Evolutionary conservation across 2,329 filamentous ascomycete genomes (phyloP).

Genomic region (Aureobasidium sp.): DNA sequence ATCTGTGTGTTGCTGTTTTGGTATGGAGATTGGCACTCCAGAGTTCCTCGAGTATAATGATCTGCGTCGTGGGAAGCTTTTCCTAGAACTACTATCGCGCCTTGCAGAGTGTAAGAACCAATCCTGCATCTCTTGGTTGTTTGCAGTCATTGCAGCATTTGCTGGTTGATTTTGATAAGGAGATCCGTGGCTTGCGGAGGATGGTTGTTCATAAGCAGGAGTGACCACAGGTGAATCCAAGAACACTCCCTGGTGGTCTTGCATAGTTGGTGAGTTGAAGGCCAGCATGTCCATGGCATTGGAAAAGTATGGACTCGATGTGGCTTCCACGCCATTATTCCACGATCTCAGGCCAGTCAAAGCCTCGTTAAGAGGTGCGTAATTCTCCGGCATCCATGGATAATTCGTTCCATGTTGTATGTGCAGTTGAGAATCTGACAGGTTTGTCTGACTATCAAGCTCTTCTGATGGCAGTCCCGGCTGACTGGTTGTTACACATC

Average conservation of each 20-base stretch:
- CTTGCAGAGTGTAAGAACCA: slow-evolving; percentile 7
- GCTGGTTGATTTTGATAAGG: background rate
- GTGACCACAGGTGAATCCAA: background rate
- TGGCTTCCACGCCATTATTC: background rate
- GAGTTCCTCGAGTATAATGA: slow-evolving; percentile 10
- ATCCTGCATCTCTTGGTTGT: slow-evolving; percentile 10
- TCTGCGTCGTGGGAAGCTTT: background rate
- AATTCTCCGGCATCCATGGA: background rate
- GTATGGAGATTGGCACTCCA: slow-evolving; percentile 1
- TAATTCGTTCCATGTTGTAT: background rate
- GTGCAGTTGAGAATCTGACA: background rate
- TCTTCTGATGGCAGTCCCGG: slow-evolving; percentile 2
- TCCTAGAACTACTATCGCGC: slow-evolving; percentile 6
- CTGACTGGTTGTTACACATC: slow-evolving; percentile 6
- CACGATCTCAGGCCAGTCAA: background rate
- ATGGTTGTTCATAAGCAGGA: background rate
- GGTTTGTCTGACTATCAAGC: background rate
- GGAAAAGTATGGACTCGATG: background rate
- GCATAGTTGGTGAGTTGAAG: background rate
- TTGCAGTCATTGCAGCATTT: slow-evolving; percentile 10
- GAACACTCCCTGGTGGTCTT: background rate
- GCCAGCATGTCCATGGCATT: slow-evolving; percentile 1
- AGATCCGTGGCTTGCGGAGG: background rate
- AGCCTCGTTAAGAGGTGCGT: background rate
- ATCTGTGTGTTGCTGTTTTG: slow-evolving; percentile 2